These are phyloP conservation scores for Ophiorrhiza pumila DNA, from an alignment of 257 asterid species.

Conservation along the genomic window DNA sequence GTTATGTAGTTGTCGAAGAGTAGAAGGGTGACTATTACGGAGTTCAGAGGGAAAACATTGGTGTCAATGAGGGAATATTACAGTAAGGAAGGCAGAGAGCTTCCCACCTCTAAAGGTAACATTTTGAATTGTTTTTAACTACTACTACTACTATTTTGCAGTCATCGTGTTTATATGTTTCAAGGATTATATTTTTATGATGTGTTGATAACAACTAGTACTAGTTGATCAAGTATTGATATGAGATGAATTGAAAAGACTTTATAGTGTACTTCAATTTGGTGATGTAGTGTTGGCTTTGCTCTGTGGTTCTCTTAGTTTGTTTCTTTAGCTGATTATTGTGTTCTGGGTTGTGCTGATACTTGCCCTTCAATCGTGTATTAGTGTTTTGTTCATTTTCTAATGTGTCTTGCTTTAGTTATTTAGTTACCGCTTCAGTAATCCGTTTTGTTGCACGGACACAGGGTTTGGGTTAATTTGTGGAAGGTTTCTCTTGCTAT, in stretches of 20 bases:
- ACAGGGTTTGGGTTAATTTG: background rate
- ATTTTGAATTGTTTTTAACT: background rate
- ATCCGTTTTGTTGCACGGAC: background rate
- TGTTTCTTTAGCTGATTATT: background rate
- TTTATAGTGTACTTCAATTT: background rate
- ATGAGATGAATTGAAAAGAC: background rate
- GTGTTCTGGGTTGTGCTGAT: background rate
- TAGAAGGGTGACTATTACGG: constrained; percentile 90
- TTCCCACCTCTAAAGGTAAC: constrained; percentile 85
- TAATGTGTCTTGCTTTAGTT: background rate
- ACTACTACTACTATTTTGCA: background rate
- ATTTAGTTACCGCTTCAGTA: background rate
- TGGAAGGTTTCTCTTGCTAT: background rate
- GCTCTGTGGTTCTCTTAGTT: background rate
- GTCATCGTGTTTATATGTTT: background rate
- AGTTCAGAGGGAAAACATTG: constrained; percentile 80
- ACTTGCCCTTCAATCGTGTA: background rate
- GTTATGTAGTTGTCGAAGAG: constrained; percentile 52
- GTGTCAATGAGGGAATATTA: constrained; percentile 88
- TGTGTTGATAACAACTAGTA: background rate
- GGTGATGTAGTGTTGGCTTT: background rate
- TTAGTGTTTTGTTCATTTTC: background rate
- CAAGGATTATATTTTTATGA: too few species aligned
- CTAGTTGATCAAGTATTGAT: background rate
- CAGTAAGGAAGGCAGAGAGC: constrained; percentile 79